phyloP scores from a whole-genome alignment of 164 flowering plant genomes.

The Chloranthus sessilifolius region DNA sequence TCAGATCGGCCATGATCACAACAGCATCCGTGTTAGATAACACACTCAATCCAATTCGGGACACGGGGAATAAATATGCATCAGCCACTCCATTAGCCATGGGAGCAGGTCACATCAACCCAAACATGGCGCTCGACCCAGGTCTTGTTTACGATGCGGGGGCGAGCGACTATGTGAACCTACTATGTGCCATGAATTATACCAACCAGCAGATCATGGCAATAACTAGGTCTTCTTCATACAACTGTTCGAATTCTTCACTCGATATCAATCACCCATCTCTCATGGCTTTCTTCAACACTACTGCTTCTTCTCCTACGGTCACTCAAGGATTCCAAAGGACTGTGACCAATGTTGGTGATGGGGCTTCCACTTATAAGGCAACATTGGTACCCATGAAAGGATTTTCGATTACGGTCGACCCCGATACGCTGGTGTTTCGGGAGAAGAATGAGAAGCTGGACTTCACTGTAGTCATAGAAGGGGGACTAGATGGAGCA shows the following conservation, averaged over 20 bases:
- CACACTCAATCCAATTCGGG: conserved; percentile 15
- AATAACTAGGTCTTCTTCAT: conserved; percentile 18
- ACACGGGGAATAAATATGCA: background rate
- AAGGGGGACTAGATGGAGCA: background rate
- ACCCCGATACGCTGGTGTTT: conserved; percentile 31
- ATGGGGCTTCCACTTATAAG: conserved; percentile 28
- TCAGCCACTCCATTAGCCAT: conserved; percentile 28
- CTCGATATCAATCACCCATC: conserved; percentile 57
- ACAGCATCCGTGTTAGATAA: conserved; percentile 25
- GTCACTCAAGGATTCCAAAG: conserved; percentile 24
- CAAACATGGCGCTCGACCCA: conserved; percentile 40
- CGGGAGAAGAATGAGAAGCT: conserved; percentile 28
- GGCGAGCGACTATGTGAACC: conserved; percentile 30
- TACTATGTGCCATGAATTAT: conserved; percentile 43
- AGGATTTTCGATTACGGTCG: conserved; percentile 21
- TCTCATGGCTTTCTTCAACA: conserved; percentile 27
- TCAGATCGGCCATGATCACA: conserved; percentile 39
- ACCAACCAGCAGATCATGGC: conserved; percentile 29
- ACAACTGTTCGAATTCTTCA: conserved; percentile 16
- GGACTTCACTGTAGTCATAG: conserved; percentile 20
- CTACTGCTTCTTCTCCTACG: background rate
- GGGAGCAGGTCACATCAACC: conserved; percentile 41
- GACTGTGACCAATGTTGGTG: conserved; percentile 47
- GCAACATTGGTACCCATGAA: conserved; percentile 18
- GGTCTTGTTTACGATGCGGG: conserved; percentile 36